phyloP scores from a whole-genome alignment of 805 yeast genomes.

The Candida alai region DNA sequence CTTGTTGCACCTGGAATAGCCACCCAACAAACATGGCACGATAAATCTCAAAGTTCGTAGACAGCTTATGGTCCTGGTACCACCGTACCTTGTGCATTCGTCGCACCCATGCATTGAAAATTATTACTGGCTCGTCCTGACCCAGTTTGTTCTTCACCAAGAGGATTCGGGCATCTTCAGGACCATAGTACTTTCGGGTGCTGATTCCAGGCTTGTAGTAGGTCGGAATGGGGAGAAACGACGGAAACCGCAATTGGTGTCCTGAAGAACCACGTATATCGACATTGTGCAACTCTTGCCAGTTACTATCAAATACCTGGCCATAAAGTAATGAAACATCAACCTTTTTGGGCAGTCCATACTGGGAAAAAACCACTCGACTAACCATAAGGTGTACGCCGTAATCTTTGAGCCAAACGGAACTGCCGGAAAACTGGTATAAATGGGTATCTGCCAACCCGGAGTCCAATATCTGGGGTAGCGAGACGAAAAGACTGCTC shows the following conservation, averaged over 20 bases:
- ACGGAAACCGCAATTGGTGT: constrained; percentile 11
- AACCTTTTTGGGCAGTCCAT: constrained; percentile 21
- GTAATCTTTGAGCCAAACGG: constrained; percentile 30
- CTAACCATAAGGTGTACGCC: constrained; percentile 31
- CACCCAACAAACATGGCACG: constrained; percentile 29
- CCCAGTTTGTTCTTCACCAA: constrained; percentile 15
- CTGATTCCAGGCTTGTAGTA: constrained; percentile 10
- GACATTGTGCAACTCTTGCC: constrained; percentile 20
- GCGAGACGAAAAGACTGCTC: constrained; percentile 7
- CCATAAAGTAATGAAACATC: constrained; percentile 21
- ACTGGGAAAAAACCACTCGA: constrained; percentile 23
- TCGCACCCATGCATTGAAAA: constrained; percentile 11
- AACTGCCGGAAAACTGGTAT: constrained; percentile 30
- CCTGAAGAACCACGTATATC: constrained; percentile 15
- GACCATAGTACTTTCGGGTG: constrained; percentile 16
- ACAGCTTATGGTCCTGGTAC: constrained; percentile 3
- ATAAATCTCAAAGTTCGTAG: constrained; percentile 12
- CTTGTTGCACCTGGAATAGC: constrained; percentile 32
- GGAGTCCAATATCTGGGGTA: constrained; percentile 10
- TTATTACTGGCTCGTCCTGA: constrained; percentile 16
- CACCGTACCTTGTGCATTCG: constrained; percentile 10
- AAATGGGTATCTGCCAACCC: constrained; percentile 17
- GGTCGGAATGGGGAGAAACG: constrained; percentile 14
- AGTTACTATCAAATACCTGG: constrained; percentile 19
- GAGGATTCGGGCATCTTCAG: constrained; percentile 26